Evolutionary conservation across 2,329 filamentous ascomycete species (phyloP), one percentile per base, ranked within the genome.

Genomic region (Sporothrix euskadiensis): DNA sequence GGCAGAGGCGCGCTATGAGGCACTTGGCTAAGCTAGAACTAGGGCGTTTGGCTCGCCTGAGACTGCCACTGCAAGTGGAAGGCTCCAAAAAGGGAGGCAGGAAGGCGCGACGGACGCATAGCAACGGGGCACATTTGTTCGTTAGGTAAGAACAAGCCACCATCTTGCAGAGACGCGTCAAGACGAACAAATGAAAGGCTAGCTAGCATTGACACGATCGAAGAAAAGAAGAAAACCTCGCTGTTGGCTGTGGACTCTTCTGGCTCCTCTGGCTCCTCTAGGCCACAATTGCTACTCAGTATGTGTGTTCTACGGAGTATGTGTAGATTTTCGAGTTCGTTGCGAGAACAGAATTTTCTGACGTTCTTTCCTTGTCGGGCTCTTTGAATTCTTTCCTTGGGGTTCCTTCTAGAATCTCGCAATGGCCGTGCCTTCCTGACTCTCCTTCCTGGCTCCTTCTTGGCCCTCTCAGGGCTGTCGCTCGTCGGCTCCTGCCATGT

Each of bases 121-220:
- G 19, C 66, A 56, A 41, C 44, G 32, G 66, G 49, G 30, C 8
- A 52, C 16, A 26, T 26, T 26, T 26, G 26, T 5, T 30, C 39
- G n/a, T 68, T 52, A 52, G 44, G 65, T 56, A 56, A 69, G 49
- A 69, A 56, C 19, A 56, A 10, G 66, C 26, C 47, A 44, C 47
- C 47, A 22, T 41, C 32, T 26, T 39, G 9, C n/a, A 8, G 26
- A 16, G 47, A 54, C 66, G 66, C 47, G 66, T 56, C 66, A 41
- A 52, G 49, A 16, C 30, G 6, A 39, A 30, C 61, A 22, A 47
- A 66, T 65, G 6, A 3, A 66, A 47, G 39, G 39, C 26, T 41
- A 32, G n/a, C n/a, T n/a, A 41, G 10, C 61, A 47, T 47, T 16
- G 22, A 30, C 61, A 30, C 9, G 12, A 56, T 10, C 9, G 16